Conservation (phyloP, 768 basidiomycete species). For the Boletus pseudo-olivaceus region DNA sequence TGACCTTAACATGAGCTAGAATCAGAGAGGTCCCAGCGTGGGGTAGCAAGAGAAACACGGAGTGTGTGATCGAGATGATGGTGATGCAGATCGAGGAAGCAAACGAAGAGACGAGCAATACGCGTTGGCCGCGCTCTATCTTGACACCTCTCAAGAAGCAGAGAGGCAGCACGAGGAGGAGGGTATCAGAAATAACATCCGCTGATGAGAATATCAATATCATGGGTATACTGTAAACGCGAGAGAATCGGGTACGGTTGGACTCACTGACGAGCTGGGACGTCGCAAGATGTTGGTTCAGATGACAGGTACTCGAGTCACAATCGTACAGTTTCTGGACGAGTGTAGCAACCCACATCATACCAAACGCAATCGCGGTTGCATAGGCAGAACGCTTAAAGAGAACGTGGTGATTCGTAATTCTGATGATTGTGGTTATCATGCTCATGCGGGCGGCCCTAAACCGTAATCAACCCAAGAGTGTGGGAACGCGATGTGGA, state of each 20-base stretch:
- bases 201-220: neutral
- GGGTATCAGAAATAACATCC: constrained; percentile 9
- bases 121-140: neutral
- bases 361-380: neutral
- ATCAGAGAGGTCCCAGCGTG: neutral
- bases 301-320: neutral
- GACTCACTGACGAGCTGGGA: constrained; percentile 3
- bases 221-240: neutral
- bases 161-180: constrained; percentile 6
- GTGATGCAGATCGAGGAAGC: constrained; percentile 13
- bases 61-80: constrained; percentile 6
- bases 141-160: neutral
- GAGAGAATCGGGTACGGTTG: neutral
- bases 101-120: constrained; percentile 9
- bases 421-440: constrained; percentile 1
- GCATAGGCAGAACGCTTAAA: neutral
- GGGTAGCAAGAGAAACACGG: neutral
- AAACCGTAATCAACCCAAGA: neutral
- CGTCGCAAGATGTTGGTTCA: too few relatives aligned
- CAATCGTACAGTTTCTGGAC: neutral
- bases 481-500: neutral
- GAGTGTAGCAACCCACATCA: constrained; percentile 1
- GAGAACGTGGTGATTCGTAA: neutral
- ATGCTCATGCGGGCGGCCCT: constrained; percentile 6
- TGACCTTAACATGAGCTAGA: constrained; percentile 12